phyloP scores from a whole-genome alignment of 495 filamentous ascomycete genomes.

The Aspergillus taichungensis region DNA sequence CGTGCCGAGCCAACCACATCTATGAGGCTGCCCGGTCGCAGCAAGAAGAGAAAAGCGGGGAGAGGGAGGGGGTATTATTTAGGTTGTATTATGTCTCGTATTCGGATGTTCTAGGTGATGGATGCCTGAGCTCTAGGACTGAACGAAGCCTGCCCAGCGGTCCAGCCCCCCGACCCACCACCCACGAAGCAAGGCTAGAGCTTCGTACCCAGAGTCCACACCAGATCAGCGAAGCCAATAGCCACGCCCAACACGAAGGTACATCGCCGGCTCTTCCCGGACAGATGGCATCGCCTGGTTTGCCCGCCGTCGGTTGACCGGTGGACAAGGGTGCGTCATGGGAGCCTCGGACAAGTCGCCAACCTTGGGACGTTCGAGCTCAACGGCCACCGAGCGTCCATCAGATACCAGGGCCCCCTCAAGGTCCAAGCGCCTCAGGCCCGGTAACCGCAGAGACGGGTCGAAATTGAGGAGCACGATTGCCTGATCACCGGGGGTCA shows the following conservation, averaged over 20 bases:
- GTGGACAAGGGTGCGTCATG: not conserved
- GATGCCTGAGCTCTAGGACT: too few relatives aligned
- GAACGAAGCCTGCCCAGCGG: too few relatives aligned
- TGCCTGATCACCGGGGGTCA: slow-evolving; percentile 28
- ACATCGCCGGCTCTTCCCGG: slow-evolving; percentile 24
- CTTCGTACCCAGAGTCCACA: too few relatives aligned
- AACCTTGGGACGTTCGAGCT: slow-evolving; percentile 9
- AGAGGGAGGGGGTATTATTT: too few relatives aligned
- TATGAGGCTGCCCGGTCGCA: too few relatives aligned
- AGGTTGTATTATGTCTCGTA: too few relatives aligned
- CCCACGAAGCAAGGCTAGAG: too few relatives aligned
- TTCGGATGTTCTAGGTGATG: too few relatives aligned
- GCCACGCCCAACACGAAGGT: slow-evolving; percentile 26
- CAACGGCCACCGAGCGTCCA: slow-evolving; percentile 1
- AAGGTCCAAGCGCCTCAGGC: slow-evolving; percentile 12
- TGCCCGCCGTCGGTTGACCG: slow-evolving; percentile 3
- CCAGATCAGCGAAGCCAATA: slow-evolving; percentile 27
- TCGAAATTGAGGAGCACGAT: slow-evolving; percentile 60
- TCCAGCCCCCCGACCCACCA: too few relatives aligned
- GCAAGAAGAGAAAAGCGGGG: too few relatives aligned
- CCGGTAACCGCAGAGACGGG: slow-evolving; percentile 37
- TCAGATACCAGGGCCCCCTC: slow-evolving; percentile 2
- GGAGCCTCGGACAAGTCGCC: slow-evolving; percentile 1
- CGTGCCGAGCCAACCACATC: too few relatives aligned
- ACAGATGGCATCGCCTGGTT: slow-evolving; percentile 18